Percentiles rank a stretch among this genome's conserved stretches.
phyloP scores from a whole-genome alignment of 441 rosid genomes.

The Populus hybrid region DNA sequence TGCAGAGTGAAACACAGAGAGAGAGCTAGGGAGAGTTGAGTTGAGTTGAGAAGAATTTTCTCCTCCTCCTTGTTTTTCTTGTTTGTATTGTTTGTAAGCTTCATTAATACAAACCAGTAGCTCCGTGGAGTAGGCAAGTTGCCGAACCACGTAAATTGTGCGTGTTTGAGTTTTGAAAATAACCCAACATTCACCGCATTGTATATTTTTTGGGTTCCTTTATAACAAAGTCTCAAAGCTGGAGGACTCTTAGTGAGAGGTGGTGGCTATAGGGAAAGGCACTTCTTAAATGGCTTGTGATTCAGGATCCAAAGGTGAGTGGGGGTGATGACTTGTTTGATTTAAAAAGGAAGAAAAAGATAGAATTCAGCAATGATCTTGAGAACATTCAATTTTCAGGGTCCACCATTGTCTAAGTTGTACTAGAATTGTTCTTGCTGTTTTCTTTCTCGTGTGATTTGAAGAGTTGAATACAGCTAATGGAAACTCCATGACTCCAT shows the following conservation, averaged over 20 bases:
- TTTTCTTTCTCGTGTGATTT: neutral
- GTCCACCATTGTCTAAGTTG: neutral
- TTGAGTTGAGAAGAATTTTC: too few species aligned
- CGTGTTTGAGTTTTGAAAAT: too few species aligned
- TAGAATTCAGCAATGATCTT: neutral
- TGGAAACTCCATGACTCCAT: too few species aligned
- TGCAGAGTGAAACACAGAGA: too few species aligned
- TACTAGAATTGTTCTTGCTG: neutral
- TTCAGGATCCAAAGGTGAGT: neutral
- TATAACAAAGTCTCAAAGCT: neutral
- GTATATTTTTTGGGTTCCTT: neutral
- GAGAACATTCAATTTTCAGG: neutral
- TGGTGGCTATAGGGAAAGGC: neutral
- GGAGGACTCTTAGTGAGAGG: neutral
- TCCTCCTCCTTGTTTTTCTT: too few species aligned
- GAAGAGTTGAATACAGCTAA: too few species aligned
- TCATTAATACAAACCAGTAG: too few species aligned
- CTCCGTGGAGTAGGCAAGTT: too few species aligned
- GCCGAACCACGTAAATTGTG: too few species aligned
- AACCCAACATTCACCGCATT: neutral
- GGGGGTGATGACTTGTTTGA: neutral
- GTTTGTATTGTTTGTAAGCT: too few species aligned
- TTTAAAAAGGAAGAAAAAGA: neutral
- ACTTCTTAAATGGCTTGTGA: neutral
- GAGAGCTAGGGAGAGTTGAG: too few species aligned